Conservation (phyloP, 2,329 filamentous ascomycete species). For the Chrysoporthe austroafricana region DNA sequence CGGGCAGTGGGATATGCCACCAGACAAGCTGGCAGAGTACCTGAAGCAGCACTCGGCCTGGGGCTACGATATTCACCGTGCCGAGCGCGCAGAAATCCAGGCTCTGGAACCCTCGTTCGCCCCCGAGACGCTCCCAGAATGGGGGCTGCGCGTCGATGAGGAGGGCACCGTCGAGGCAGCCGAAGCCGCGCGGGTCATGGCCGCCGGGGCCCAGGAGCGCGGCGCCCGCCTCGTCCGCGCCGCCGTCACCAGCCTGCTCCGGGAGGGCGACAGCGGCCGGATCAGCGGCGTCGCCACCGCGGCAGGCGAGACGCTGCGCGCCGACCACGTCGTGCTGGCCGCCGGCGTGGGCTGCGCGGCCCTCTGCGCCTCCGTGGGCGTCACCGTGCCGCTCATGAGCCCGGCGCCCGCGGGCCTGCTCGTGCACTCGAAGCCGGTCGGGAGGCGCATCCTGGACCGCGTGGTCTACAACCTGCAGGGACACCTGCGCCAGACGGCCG, state of each 20-base stretch:
- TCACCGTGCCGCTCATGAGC: constrained; percentile 33
- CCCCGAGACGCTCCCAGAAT: constrained; percentile 19
- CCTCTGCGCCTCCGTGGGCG: constrained; percentile 33
- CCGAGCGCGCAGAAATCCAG: constrained; percentile 30
- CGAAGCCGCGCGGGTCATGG: constrained; percentile 32
- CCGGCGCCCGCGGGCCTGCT: constrained; percentile 35
- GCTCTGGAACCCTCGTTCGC: constrained; percentile 33
- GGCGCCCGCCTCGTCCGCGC: constrained; percentile 29
- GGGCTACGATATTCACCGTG: constrained; percentile 36
- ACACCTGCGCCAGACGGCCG: constrained; percentile 38
- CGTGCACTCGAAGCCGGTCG: constrained; percentile 36
- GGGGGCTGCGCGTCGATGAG: constrained; percentile 56
- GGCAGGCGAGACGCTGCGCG: constrained; percentile 27
- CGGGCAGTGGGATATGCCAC: constrained; percentile 31
- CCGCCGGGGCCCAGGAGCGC: constrained; percentile 29
- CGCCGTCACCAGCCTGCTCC: constrained; percentile 30
- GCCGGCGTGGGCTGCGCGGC: constrained; percentile 36
- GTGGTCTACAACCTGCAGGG: constrained; percentile 33
- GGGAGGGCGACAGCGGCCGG: constrained; percentile 13
- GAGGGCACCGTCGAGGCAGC: constrained; percentile 40
- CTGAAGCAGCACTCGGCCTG: constrained; percentile 32
- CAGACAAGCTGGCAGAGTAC: constrained; percentile 34
- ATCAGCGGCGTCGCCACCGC: constrained; percentile 31
- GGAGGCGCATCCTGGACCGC: constrained; percentile 30
- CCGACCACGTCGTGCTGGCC: constrained; percentile 38